Evolutionary conservation across 2,329 filamentous ascomycete species (phyloP), one percentile per base, ranked within the genome.

Genomic region (Fusarium abutilonis): DNA sequence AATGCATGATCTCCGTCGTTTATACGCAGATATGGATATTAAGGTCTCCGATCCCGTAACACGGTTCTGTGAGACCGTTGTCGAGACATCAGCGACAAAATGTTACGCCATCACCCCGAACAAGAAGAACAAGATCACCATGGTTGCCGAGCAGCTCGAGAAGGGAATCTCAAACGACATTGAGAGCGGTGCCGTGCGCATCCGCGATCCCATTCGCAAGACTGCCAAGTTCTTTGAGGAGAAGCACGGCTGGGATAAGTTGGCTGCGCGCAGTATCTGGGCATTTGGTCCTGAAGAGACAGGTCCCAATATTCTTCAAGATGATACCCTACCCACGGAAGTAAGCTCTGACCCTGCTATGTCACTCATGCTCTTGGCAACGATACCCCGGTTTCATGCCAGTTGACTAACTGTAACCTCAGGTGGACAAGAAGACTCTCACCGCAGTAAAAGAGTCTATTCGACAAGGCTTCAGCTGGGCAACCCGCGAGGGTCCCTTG

Each of bases 11-110:
- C 83, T 99, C 42, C 90, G 95, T 50, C 86, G 89, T 36, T 78
- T 98, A n/a, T 99, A 97, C 73, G 93, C 95, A 13, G 94, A 98
- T 71, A 99, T 99, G 95, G 95, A 99, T 75, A 91, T 99, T 78
- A 98, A 98, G 78, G 92, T 99, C 44, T 99, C 95, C 0, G 95
- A 99, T 74, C 95, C 95, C 1, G 94, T 99, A 39, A 98, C 95
- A 14, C 86, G 95, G 43, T 99, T 99, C 82, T 97, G 93, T 77
- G 95, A 99, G 79, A 99, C 95, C 1, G 94, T 97, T 23, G 93
- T 97, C 34, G 95, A 99, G 76, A 96, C 95, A 67, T 97, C 93
- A 15, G 93, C 93, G 17, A 97, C 96, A 57, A 97, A 97, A 78
- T 99, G 95, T 79, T 99, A 97, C 75, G 94, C 95, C 19, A 88